phyloP scores from a whole-genome alignment of 768 basidiomycete genomes.

The Hortiboletus campestris region DNA sequence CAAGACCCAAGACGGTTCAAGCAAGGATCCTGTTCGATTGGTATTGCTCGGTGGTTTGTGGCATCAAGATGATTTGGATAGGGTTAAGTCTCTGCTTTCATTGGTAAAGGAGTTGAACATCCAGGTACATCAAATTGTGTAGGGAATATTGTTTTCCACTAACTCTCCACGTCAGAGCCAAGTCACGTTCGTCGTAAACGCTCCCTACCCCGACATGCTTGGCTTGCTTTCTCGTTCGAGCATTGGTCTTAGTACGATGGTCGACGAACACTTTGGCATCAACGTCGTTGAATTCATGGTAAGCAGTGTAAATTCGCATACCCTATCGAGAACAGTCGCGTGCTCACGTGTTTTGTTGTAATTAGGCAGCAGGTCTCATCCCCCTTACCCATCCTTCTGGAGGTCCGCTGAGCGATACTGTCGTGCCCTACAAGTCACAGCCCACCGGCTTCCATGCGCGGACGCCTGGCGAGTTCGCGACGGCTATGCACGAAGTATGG shows the following conservation, averaged over 20 bases:
- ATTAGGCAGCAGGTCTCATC: slow-evolving; percentile 88
- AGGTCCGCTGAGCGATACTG: slow-evolving; percentile 88
- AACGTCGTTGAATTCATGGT: slow-evolving; percentile 99
- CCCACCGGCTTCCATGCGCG: slow-evolving; percentile 84
- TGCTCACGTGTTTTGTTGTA: slow-evolving; percentile 10
- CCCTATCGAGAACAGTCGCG: not conserved
- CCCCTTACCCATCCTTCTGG: slow-evolving; percentile 92
- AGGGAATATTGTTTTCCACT: not conserved
- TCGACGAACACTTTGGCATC: slow-evolving; percentile 98
- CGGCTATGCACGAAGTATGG: slow-evolving; percentile 56
- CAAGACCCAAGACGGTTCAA: slow-evolving; percentile 16
- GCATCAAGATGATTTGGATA: slow-evolving; percentile 68
- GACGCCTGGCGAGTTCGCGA: slow-evolving; percentile 62
- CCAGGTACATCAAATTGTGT: slow-evolving; percentile 45
- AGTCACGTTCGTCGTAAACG: slow-evolving; percentile 82
- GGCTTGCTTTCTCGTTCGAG: slow-evolving; percentile 70
- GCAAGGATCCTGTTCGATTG: slow-evolving; percentile 45
- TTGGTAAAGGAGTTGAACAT: slow-evolving; percentile 65
- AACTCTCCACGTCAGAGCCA: slow-evolving; percentile 45
- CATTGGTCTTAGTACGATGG: slow-evolving; percentile 93
- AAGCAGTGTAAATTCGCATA: slow-evolving; percentile 22
- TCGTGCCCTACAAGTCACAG: slow-evolving; percentile 72
- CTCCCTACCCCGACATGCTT: slow-evolving; percentile 69
- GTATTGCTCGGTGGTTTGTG: slow-evolving; percentile 83
- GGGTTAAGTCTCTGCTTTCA: slow-evolving; percentile 59